Base-by-base conservation (phyloP, 768 basidiomycete genomes). In the Leccinum sublutescens region DNA sequence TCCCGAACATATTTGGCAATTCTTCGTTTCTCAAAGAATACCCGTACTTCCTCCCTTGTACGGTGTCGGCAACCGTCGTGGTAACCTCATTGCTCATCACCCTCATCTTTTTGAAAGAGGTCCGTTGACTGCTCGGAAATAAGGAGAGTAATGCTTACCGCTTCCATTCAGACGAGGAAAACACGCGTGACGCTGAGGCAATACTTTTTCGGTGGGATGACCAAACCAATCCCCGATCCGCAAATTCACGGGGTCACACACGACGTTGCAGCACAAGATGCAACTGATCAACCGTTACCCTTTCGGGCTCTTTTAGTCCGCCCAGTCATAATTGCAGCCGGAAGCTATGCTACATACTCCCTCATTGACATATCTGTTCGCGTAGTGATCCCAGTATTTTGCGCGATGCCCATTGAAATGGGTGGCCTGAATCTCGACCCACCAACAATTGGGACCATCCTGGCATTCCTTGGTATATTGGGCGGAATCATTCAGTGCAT, bases 41-140 rank as follows among this genome's bases (percentile, higher is more conserved):
- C 69, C 89, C 90, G 0, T 91, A 92, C 71, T 88, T 89, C 68
- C 76, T 90, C n/a, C 83, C 89, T 0, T 89, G 88, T 63, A 78
- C 85, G 12, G 80, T 88, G 15, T 76, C 85, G 4, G 86, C 85
- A 0, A 80, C 79, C 1, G 79, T 85, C 63, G 76, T 84, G 1
- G 70, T 73, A 9, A 8, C 84, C 11, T 80, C 80, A 9, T 84
- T 80, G 78, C 38, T 83, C 14, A 68, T 85, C 11, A 76, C 80
- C 0, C 70, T 78, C 40, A 40, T 83, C 6, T 85, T 78, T 67
- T 70, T 90, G 48, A 80, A 81, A 62, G 89, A 90, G 77, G 81
- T 80, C 6, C 5, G 54, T 57, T 12, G 12, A 14, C 25, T 47
- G 23, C 9, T 55, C 5, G 14, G n/a, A 23, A 36, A 27, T 45